Percentiles rank a stretch among this genome's conserved stretches.
Conservation (phyloP, 495 filamentous ascomycete species). For the Penicillium goetzii region DNA sequence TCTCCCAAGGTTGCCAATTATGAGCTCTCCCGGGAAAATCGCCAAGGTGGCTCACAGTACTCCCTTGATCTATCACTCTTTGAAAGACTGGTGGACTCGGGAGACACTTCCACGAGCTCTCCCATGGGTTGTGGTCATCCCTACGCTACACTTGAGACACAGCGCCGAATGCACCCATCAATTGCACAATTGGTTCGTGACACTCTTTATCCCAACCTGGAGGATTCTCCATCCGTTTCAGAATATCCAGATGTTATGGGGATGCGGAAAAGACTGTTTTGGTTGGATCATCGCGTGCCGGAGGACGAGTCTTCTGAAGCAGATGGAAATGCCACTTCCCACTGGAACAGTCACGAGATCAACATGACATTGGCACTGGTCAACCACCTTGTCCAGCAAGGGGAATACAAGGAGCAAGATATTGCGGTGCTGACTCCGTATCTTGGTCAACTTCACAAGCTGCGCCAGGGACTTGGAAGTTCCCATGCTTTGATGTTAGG, state of each 20-base stretch:
- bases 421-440: conserved; percentile 84
- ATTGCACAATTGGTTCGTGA: neutral
- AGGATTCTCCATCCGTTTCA: neutral
- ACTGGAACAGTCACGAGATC: conserved; percentile 71
- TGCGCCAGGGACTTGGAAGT: conserved; percentile 42
- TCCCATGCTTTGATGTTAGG: conserved; percentile 66
- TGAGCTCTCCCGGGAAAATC: conserved; percentile 39
- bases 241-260: conserved; percentile 38
- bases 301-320: conserved; percentile 52
- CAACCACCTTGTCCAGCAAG: conserved; percentile 72
- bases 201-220: neutral
- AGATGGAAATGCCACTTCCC: conserved; percentile 56
- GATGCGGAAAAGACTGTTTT: conserved; percentile 67
- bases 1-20: conserved; percentile 71
- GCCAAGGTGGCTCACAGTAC: neutral
- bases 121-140: neutral
- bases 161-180: neutral
- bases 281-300: conserved; percentile 69
- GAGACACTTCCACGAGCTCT: neutral
- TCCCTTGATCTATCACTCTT: neutral
- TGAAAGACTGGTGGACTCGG: neutral
- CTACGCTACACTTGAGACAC: neutral
- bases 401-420: conserved; percentile 63
- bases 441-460: conserved; percentile 66
- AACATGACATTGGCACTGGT: conserved; percentile 67